These are phyloP conservation scores for Cryptosporidium meleagridis DNA, from an alignment of 169 alveolate genomes.

Conservation along the genomic window DNA sequence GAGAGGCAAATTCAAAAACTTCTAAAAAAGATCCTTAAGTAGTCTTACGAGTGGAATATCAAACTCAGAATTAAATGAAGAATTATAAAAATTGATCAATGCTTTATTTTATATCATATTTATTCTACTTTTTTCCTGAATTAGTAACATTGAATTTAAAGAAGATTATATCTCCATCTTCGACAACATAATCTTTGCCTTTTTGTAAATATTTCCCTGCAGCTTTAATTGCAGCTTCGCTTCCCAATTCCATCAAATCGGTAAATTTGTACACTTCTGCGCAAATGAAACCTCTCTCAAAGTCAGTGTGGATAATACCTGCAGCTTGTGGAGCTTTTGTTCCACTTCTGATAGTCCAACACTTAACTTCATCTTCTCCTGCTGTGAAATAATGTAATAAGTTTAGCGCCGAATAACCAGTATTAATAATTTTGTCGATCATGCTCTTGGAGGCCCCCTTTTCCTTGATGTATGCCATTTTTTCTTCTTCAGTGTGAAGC, in stretches of 20 bases:
- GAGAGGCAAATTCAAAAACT: background rate
- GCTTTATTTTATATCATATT: background rate
- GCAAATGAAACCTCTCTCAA: conserved; percentile 98
- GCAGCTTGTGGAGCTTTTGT: conserved; percentile 85
- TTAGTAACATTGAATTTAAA: conserved; percentile 97
- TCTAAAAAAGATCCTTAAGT: background rate
- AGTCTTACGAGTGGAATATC: too few species aligned
- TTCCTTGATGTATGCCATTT: conserved; percentile 83
- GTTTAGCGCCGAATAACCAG: conserved; percentile 95
- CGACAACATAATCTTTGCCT: conserved; percentile 96
- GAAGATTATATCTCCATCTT: conserved; percentile 97
- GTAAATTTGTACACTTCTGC: conserved; percentile 95
- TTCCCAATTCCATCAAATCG: conserved; percentile 88
- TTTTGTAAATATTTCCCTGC: conserved; percentile 92
- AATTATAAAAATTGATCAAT: background rate
- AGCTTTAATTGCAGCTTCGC: conserved; percentile 92
- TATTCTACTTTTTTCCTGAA: conserved; percentile 85
- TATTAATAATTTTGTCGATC: conserved; percentile 94
- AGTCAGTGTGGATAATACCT: conserved; percentile 91
- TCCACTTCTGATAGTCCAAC: conserved; percentile 98
- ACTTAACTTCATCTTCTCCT: conserved; percentile 99
- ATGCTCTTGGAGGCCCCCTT: conserved; percentile 87
- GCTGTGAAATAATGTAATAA: conserved; percentile 98
- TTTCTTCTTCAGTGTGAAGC: conserved; percentile 88
- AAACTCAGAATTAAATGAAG: background rate